Evolutionary conservation across 2,329 filamentous ascomycete species (phyloP).

Genomic region (Paracoccidioides brasiliensis): DNA sequence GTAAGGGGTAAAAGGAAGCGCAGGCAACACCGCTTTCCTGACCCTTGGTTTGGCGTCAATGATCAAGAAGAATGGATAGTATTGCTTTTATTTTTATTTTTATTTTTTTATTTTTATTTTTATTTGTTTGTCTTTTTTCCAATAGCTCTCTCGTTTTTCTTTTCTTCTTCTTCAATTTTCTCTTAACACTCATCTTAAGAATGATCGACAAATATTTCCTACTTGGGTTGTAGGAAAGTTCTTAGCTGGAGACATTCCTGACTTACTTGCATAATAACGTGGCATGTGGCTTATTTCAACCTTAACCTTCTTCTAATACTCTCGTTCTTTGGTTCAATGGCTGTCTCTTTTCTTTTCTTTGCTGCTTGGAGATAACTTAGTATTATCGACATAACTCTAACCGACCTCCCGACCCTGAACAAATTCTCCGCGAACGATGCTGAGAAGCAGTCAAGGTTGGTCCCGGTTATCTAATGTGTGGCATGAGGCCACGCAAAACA

Average conservation of each 20-base stretch:
- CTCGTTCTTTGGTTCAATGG: not conserved
- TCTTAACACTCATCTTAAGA: no score
- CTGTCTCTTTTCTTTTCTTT: not conserved
- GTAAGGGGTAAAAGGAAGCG: not conserved
- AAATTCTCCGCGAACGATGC: no score
- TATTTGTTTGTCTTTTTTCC: not conserved
- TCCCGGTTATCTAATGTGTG: no score
- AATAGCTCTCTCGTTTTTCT: no score
- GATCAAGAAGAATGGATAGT: no score
- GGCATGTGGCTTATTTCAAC: not conserved
- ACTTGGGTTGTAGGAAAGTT: not conserved
- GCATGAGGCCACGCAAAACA: no score
- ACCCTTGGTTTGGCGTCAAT: not conserved
- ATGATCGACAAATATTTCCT: no score
- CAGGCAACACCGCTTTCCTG: not conserved
- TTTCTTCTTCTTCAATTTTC: no score
- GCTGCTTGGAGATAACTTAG: not conserved
- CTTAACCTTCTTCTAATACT: not conserved
- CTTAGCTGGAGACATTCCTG: not conserved
- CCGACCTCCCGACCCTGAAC: no score
- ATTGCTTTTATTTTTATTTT: no score
- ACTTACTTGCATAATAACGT: not conserved
- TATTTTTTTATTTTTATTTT: not conserved
- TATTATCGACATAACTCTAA: no score
- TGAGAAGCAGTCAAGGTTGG: no score